These are phyloP conservation scores for Colletotrichum sansevieriae DNA, from an alignment of 2,329 filamentous ascomycete species.

Conservation along the genomic window DNA sequence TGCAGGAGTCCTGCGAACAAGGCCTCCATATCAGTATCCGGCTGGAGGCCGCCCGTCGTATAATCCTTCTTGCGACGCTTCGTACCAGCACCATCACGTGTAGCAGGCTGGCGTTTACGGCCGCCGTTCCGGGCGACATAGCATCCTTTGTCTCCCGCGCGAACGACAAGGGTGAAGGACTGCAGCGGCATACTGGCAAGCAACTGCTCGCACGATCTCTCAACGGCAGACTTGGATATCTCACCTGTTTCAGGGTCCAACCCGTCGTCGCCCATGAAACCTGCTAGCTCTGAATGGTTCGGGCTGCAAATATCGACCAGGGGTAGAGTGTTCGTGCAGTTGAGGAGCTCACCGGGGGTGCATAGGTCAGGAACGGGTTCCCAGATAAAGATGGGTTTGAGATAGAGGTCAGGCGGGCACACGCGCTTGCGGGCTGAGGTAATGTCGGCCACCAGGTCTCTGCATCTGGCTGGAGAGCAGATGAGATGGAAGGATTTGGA, in stretches of 20 bases:
- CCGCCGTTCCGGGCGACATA: constrained; percentile 72
- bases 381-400: constrained; percentile 86
- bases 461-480: constrained; percentile 83
- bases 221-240: constrained; percentile 65
- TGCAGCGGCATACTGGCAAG: constrained; percentile 74
- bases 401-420: constrained; percentile 51
- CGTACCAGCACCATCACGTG: constrained; percentile 45
- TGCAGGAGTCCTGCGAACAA: constrained; percentile 71
- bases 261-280: constrained; percentile 78
- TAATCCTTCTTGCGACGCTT: constrained; percentile 59
- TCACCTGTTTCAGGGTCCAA: constrained; percentile 67
- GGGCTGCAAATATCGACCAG: constrained; percentile 77
- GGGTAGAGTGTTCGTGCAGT: constrained; percentile 73
- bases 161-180: constrained; percentile 76
- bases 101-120: constrained; percentile 56
- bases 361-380: constrained; percentile 95
- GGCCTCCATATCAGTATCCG: constrained; percentile 73
- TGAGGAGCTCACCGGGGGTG: constrained; percentile 75
- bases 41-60: constrained; percentile 65
- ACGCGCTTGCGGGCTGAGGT: constrained; percentile 65
- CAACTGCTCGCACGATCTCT: constrained; percentile 73
- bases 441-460: constrained; percentile 81
- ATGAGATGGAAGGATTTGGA: constrained; percentile 89
- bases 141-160: constrained; percentile 80
- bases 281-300: constrained; percentile 90